Base-by-base conservation (phyloP, 805 yeast genomes). In the Scheffersomyces spartinae region DNA sequence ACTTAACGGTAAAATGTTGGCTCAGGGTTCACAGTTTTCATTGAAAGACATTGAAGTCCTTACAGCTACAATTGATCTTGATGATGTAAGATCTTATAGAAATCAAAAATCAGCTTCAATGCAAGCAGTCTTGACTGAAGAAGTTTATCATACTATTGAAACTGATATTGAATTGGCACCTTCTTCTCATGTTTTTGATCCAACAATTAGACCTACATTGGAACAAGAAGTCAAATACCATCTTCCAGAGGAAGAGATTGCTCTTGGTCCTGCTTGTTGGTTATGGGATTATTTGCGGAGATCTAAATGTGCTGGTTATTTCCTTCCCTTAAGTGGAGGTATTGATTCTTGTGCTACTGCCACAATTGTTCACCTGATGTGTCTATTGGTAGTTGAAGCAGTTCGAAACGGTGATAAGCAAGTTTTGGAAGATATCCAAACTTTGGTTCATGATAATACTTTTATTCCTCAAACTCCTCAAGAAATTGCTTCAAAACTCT, bases 221-320 rank as follows among this genome's bases (percentile, higher is more conserved):
- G 42, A 67, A 1, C 47, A 52, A 13, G 61, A 57, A 4, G 63
- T 78, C 22, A 64, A 63, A 19, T 78, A 79, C 41, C 93, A 81
- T 51, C 44, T 60, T 2, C 95, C 98, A 3, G 94, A 86, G 43
- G 96, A 91, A 53, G 99, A 91, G 52, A 88, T 91, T 37, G 96
- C 97, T 1, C 60, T 82, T 22, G 99, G 99, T 0, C 99, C 99
- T 1, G 98, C 99, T 0, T 91, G 98, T 50, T 91, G 99, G 99
- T 53, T 91, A 35, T 91, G 99, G 99, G 99, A 91, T 51, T 91
- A 91, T 45, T 64, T 91, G 31, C 71, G 99, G 49, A 69, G 99
- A 36, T 83, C 94, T 39, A 72, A 71, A 37, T 81, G 91, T 26
- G 83, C 85, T 0, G 99, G 99, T 0, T 91, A 66, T 48, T 93